phyloP scores from a whole-genome alignment of 2,329 filamentous ascomycete genomes.

The Moelleriella libera region DNA sequence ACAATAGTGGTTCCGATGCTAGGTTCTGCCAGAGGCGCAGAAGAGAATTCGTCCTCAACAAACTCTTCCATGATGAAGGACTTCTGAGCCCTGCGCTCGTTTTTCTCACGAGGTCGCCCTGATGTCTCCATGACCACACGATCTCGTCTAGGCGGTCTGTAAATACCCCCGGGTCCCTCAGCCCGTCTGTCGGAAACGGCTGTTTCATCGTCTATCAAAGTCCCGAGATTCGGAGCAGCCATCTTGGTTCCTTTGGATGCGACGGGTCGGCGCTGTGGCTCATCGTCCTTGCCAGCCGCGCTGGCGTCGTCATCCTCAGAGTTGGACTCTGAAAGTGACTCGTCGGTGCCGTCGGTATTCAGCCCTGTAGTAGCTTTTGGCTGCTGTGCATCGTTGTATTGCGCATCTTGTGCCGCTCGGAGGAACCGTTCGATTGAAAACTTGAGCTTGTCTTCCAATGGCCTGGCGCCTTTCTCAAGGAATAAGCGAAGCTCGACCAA shows the following conservation, averaged over 20 bases:
- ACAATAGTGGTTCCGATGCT: constrained; percentile 86
- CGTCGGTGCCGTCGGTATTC: constrained; percentile 4
- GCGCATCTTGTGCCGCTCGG: constrained; percentile 66
- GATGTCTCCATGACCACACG: constrained; percentile 66
- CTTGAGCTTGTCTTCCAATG: constrained; percentile 76
- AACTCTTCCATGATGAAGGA: constrained; percentile 89
- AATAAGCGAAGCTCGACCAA: constrained; percentile 87
- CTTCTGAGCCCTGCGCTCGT: constrained; percentile 48
- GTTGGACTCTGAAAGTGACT: constrained; percentile 6
- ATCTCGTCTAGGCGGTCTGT: constrained; percentile 77
- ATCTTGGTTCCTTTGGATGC: constrained; percentile 8
- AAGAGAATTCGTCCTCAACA: constrained; percentile 68
- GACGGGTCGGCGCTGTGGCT: constrained; percentile 1
- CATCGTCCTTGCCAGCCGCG: constrained; percentile 6
- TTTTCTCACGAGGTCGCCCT: constrained; percentile 44
- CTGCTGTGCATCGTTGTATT: constrained; percentile 23
- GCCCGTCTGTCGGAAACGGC: constrained; percentile 12
- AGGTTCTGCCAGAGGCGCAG: constrained; percentile 69
- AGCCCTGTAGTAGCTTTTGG: constrained; percentile 14
- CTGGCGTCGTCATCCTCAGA: constrained; percentile 20
- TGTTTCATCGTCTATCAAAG: constrained; percentile 18
- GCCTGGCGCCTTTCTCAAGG: constrained; percentile 81
- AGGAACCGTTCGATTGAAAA: constrained; percentile 96
- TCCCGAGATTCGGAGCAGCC: constrained; percentile 17
- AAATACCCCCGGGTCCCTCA: constrained; percentile 50